Base-by-base conservation (phyloP, 345 rosid species). In the Geranium brycei region DNA sequence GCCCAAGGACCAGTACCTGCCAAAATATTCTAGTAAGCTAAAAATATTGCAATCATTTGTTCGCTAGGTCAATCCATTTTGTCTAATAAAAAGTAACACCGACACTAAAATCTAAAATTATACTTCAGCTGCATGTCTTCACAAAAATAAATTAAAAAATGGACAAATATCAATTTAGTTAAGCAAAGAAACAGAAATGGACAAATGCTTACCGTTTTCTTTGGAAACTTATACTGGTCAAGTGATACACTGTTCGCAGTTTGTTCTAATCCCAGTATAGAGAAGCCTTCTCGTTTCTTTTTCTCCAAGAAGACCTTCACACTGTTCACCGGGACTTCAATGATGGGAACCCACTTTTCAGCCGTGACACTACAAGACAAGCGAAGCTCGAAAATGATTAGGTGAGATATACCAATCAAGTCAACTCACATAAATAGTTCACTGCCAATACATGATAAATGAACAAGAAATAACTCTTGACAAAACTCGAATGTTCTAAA, bases 271-370 rank as follows among this genome's bases (percentile, higher is more conserved):
- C 98, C 97, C 82, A 89, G 69, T 66, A 89, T 80, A 51, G 97
- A 86, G 83, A 76, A 92, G 65, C 97, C 96, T 82, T 92, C 86
- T 59, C 79, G 77, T 76, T 86, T 92, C 83, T 89, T 89, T 71
- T 82, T 82, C 75, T 92, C 91, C 67, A 89, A 78, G 81, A 83
- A 92, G 12, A 75, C 72, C 72, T 81, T 87, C 75, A 89, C 81
- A 66, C 95, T 87, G 58, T 82, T 72, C 51, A 84, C 85, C 0
- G 95, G 98, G 66, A 92, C 93, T 86, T 89, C 95, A 47, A 86
- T 68, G 11, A 85, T 81, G 38, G 95, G 98, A 75, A 92, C 90
- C 98, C 98, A 92, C 78, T 86, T 89, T 79, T 92, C 98, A 17
- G 93, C 95, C 40, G 95, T 89, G 76, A 91, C 98, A 69, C 98